phyloP scores from a whole-genome alignment of 2,329 filamentous ascomycete genomes.

The Diaporthe velutina region DNA sequence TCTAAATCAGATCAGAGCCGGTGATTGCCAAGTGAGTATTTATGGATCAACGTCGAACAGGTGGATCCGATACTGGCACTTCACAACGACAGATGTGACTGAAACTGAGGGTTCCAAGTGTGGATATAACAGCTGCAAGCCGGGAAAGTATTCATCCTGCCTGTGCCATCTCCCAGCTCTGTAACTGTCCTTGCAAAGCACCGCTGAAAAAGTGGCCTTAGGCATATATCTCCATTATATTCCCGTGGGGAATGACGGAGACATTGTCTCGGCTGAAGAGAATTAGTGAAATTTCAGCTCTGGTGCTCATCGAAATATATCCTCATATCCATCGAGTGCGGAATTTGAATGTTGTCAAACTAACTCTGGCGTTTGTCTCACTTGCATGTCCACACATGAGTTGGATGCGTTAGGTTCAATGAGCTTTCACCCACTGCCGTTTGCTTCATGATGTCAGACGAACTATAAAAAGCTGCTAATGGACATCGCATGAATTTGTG shows the following conservation, averaged over 20 bases:
- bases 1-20: too few species aligned
- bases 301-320: too few species aligned
- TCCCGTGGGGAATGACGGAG: too few species aligned
- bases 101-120: neutral
- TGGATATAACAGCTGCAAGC: neutral
- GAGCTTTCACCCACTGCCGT: neutral
- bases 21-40: too few species aligned
- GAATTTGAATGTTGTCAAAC: neutral
- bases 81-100: neutral
- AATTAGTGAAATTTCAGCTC: neutral
- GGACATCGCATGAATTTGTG: neutral
- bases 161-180: too few species aligned
- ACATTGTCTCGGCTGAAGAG: neutral
- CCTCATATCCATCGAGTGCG: neutral
- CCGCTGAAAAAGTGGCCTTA: too few species aligned
- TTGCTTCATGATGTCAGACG: neutral
- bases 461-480: slow-evolving; percentile 1
- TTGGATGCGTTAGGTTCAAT: neutral
- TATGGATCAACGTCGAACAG: too few species aligned
- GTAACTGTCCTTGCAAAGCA: neutral
- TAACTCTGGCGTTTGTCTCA: neutral
- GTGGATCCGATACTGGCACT: neutral
- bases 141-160: too few species aligned
- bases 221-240: too few species aligned
- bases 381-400: too few species aligned